A percentile compares a stretch with the other conserved stretches of the same genome.
phyloP scores from a whole-genome alignment of 805 yeast species.

The Spathaspora boniae region DNA sequence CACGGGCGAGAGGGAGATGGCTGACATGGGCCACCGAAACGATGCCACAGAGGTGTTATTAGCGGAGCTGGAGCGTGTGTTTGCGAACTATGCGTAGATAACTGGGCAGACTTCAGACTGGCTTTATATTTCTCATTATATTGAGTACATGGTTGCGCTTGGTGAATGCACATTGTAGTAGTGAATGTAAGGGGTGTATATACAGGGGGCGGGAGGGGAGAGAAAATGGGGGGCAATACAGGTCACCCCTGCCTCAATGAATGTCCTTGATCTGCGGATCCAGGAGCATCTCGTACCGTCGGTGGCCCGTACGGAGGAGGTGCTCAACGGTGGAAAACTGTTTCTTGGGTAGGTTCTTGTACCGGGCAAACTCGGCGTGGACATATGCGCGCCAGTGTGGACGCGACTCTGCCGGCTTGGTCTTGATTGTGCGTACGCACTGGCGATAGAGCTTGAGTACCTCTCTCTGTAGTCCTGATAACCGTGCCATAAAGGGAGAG shows the following conservation, averaged over 20 bases:
- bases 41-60: conserved; percentile 73
- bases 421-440: conserved; percentile 43
- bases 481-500: conserved; percentile 25
- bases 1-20: conserved; percentile 75
- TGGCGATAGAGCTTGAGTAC: conserved; percentile 49
- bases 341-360: conserved; percentile 58
- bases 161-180: background rate
- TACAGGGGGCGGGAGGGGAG: conserved; percentile 1
- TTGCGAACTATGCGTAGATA: conserved; percentile 16
- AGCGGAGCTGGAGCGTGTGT: conserved; percentile 41
- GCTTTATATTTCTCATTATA: background rate
- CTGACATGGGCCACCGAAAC: conserved; percentile 79
- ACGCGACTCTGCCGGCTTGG: conserved; percentile 48
- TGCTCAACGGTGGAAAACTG: conserved; percentile 87
- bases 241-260: conserved; percentile 14
- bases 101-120: background rate
- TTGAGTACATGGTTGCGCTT: too few relatives aligned
- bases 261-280: conserved; percentile 71
- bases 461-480: conserved; percentile 43
- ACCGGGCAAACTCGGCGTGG: conserved; percentile 61
- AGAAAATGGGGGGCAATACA: too few relatives aligned
- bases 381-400: conserved; percentile 42
- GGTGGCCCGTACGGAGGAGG: conserved; percentile 70
- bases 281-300: conserved; percentile 68
- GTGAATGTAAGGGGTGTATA: background rate